A percentile compares a stretch with the other conserved stretches of the same genome.
phyloP scores from a whole-genome alignment of 2,329 filamentous ascomycete species.

The Diaporthe sp. region DNA sequence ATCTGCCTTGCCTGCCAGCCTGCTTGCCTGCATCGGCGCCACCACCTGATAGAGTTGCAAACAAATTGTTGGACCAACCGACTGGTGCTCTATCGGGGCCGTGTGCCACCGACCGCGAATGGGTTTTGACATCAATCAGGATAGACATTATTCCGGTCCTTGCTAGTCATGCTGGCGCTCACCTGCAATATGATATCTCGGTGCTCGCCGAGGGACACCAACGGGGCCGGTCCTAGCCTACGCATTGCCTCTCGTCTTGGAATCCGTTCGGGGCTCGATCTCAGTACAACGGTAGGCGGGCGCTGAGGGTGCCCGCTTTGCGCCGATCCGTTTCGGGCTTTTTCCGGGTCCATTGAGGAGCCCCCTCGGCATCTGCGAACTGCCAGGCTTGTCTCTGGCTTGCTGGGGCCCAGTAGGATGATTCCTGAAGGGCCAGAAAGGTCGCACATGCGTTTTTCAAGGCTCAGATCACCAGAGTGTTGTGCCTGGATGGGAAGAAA shows the following conservation, averaged over 20 bases:
- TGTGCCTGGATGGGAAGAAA: background rate
- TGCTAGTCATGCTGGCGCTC: background rate
- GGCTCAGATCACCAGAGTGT: background rate
- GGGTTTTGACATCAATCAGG: background rate
- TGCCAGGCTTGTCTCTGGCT: background rate
- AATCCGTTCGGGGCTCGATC: background rate
- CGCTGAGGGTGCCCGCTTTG: background rate
- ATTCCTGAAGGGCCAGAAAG: background rate
- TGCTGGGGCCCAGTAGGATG: background rate
- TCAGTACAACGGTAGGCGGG: background rate
- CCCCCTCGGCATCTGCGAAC: slow-evolving; percentile 23
- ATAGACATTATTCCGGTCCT: background rate
- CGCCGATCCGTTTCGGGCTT: slow-evolving; percentile 27
- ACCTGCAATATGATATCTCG: background rate
- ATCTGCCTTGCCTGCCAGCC: background rate
- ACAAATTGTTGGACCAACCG: background rate
- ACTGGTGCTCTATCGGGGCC: background rate
- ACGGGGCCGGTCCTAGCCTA: background rate
- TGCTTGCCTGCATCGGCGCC: background rate
- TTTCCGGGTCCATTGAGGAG: slow-evolving; percentile 20
- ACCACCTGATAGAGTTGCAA: background rate
- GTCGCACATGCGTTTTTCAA: background rate
- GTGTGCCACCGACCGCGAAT: background rate
- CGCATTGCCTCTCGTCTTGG: background rate
- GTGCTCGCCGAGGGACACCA: background rate